Evolutionary conservation across 2,329 filamentous ascomycete genomes (phyloP).

Genomic region (Alternaria ventricosa): DNA sequence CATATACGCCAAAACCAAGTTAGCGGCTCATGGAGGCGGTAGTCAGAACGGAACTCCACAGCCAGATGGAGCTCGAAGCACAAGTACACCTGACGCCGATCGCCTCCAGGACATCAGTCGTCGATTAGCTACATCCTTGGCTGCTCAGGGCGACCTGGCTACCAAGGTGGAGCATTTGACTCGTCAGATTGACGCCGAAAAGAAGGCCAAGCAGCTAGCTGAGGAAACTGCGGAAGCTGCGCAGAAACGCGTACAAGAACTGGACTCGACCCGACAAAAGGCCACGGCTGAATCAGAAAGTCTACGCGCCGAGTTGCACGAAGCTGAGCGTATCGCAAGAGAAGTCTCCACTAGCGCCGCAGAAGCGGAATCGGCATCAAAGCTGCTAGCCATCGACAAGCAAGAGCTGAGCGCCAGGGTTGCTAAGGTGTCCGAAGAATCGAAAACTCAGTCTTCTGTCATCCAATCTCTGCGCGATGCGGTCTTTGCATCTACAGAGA

Average conservation of each 20-base stretch:
- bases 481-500: constrained; percentile 78
- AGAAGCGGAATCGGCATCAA: constrained; percentile 76
- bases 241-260: constrained; percentile 80
- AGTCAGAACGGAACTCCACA: constrained; percentile 67
- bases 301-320: constrained; percentile 83
- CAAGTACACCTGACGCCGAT: constrained; percentile 67
- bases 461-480: constrained; percentile 79
- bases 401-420: constrained; percentile 74
- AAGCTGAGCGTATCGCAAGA: constrained; percentile 76
- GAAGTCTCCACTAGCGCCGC: constrained; percentile 80
- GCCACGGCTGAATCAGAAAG: constrained; percentile 85
- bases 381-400: constrained; percentile 85
- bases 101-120: constrained; percentile 77
- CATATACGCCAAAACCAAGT: constrained; percentile 90
- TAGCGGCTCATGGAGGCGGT: constrained; percentile 77
- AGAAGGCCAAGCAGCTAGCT: constrained; percentile 78
- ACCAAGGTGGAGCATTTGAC: constrained; percentile 73
- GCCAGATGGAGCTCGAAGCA: constrained; percentile 62
- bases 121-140: constrained; percentile 82
- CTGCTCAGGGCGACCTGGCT: constrained; percentile 80
- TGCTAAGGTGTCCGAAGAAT: constrained; percentile 69
- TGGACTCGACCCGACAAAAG: constrained; percentile 84
- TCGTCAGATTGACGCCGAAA: constrained; percentile 80
- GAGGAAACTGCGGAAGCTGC: constrained; percentile 87
- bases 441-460: constrained; percentile 72